phyloP scores from a whole-genome alignment of 1,139 yeast species.

The Yamadazyma mexicana region DNA sequence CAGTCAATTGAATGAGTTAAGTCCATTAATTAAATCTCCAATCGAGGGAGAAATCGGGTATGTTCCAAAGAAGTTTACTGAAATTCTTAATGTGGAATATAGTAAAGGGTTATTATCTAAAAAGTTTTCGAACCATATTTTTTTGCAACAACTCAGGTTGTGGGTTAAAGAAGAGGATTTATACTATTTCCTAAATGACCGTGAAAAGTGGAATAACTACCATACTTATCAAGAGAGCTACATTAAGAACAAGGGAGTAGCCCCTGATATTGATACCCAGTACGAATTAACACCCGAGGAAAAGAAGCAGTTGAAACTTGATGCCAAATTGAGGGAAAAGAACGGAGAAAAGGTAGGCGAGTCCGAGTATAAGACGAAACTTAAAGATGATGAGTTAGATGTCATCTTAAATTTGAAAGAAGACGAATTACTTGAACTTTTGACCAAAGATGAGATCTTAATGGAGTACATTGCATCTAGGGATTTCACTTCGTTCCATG shows the following conservation, averaged over 20 bases:
- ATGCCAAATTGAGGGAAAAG: constrained; percentile 16
- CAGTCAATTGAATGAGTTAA: constrained; percentile 21
- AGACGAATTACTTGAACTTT: constrained; percentile 28
- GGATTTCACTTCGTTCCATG: constrained; percentile 38
- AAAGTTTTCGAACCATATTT: constrained; percentile 25
- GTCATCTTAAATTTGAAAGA: constrained; percentile 20
- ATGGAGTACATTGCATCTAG: constrained; percentile 26
- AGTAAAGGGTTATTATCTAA: constrained; percentile 24
- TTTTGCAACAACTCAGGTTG: constrained; percentile 29
- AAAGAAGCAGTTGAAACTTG: constrained; percentile 16
- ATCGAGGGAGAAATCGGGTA: constrained; percentile 45
- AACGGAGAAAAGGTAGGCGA: constrained; percentile 15
- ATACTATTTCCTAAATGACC: constrained; percentile 20
- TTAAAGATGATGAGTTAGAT: constrained; percentile 22
- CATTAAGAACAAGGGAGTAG: constrained; percentile 11
- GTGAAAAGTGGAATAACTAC: constrained; percentile 26
- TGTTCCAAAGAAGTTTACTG: constrained; percentile 31
- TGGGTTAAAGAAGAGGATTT: constrained; percentile 29
- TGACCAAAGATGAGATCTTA: constrained; percentile 34
- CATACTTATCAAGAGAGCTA: constrained; percentile 25
- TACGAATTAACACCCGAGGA: constrained; percentile 26
- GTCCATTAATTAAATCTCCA: constrained; percentile 25
- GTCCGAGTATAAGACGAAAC: constrained; percentile 9
- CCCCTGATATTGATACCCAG: constrained; percentile 9
- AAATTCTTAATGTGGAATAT: constrained; percentile 33